Evolutionary conservation across 2,329 filamentous ascomycete species (phyloP).

Genomic region (Calonectria pauciramosa): DNA sequence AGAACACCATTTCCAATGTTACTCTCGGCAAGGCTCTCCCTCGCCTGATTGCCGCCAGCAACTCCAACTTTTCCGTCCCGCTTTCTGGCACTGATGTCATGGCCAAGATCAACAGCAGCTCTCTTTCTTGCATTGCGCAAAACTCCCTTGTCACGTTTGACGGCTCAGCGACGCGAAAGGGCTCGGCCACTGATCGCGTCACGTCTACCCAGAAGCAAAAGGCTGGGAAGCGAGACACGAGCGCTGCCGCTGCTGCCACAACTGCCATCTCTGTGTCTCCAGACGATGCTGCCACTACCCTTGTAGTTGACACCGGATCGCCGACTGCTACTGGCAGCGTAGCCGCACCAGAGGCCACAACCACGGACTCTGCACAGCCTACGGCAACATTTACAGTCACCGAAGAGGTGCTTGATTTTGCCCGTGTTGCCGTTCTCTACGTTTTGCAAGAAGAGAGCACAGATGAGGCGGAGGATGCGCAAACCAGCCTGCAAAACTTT

Average conservation of each 20-base stretch:
- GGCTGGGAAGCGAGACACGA: conserved; percentile 20
- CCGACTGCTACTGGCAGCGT: conserved; percentile 32
- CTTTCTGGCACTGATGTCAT: conserved; percentile 79
- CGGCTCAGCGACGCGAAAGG: conserved; percentile 60
- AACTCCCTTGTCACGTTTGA: conserved; percentile 92
- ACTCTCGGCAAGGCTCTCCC: conserved; percentile 87
- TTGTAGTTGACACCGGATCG: conserved; percentile 40
- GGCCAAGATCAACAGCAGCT: conserved; percentile 80
- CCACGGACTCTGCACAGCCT: conserved; percentile 28
- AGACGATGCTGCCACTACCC: conserved; percentile 33
- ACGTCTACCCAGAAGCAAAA: conserved; percentile 37
- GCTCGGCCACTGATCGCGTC: conserved; percentile 46
- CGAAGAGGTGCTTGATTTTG: conserved; percentile 73
- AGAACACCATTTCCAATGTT: conserved; percentile 69
- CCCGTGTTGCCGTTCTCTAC: conserved; percentile 72
- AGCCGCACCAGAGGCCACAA: conserved; percentile 23
- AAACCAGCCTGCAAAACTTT: conserved; percentile 67
- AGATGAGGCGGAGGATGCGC: conserved; percentile 65
- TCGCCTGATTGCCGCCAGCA: conserved; percentile 75
- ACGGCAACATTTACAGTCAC: conserved; percentile 61
- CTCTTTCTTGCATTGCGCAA: conserved; percentile 85
- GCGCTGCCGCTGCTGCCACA: conserved; percentile 24
- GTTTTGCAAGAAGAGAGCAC: conserved; percentile 70
- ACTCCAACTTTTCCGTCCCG: conserved; percentile 80
- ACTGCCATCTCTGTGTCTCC: conserved; percentile 38